Percentiles rank a stretch among this genome's conserved stretches.
These are phyloP conservation scores for Beauveria sp. DNA, from an alignment of 2,329 filamentous ascomycete species.

Conservation along the genomic window DNA sequence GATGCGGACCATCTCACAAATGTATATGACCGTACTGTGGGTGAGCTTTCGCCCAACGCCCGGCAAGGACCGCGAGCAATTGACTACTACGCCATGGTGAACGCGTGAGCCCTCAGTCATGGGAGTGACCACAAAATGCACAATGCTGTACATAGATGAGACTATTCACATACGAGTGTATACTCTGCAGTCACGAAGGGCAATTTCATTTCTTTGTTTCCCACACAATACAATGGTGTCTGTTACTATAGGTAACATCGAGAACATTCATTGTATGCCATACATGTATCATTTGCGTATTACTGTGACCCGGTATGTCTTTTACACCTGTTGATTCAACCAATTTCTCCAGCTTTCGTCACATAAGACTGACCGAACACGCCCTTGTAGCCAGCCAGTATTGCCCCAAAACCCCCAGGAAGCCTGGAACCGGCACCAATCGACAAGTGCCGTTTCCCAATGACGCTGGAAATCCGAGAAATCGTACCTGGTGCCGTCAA, in stretches of 20 bases:
- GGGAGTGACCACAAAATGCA: background rate
- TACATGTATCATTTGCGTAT: too few relatives aligned
- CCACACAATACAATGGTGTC: background rate
- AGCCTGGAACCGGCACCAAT: slow-evolving; percentile 57
- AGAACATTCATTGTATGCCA: background rate
- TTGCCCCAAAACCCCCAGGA: slow-evolving; percentile 57
- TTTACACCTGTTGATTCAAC: slow-evolving; percentile 22
- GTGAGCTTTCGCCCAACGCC: background rate
- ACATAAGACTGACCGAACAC: slow-evolving; percentile 40
- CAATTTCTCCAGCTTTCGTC: slow-evolving; percentile 39
- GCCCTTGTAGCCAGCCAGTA: slow-evolving; percentile 47
- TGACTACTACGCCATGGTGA: slow-evolving; percentile 11
- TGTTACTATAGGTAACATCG: too few relatives aligned
- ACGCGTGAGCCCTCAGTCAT: background rate
- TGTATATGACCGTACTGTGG: slow-evolving; percentile 9
- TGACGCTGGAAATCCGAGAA: slow-evolving; percentile 49
- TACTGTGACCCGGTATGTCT: background rate
- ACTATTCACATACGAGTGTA: background rate
- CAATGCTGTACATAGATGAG: background rate
- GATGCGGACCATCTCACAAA: slow-evolving; percentile 11
- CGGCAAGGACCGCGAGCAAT: background rate
- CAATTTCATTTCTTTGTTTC: too few relatives aligned
- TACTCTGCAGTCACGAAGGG: background rate
- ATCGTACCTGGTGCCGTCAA: slow-evolving; percentile 30
- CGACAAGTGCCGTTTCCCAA: slow-evolving; percentile 60